A percentile compares a stretch with the other conserved stretches of the same genome.
Evolutionary conservation across 257 asterid genomes (phyloP).

Genomic region (Capsicum rhomboideum): DNA sequence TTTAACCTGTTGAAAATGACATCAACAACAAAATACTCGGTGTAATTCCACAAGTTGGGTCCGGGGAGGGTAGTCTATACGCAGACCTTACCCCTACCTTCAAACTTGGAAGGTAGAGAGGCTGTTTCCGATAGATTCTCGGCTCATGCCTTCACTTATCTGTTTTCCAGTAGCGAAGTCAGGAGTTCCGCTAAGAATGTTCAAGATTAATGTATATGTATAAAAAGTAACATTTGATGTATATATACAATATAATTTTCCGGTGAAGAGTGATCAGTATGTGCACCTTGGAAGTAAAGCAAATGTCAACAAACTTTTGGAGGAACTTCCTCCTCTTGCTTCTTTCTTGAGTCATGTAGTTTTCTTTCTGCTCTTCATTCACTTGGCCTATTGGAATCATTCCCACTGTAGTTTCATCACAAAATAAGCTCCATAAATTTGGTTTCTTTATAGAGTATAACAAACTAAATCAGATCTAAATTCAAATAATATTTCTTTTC

Average conservation of each 20-base stretch:
- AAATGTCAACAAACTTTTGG: conserved; percentile 36
- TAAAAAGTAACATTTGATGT: background rate
- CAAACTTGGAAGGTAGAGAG: no score
- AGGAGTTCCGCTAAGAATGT: background rate
- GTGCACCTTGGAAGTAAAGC: conserved; percentile 45
- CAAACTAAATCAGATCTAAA: background rate
- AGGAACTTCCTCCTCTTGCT: conserved; percentile 47
- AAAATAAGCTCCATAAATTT: background rate
- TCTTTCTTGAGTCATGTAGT: conserved; percentile 36
- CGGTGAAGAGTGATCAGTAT: background rate
- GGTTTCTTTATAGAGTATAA: no score
- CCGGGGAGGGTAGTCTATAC: no score
- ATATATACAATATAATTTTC: background rate
- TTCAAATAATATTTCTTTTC: no score
- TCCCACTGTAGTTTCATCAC: conserved; percentile 55
- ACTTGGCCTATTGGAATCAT: conserved; percentile 49
- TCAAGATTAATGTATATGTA: background rate
- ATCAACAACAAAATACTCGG: background rate
- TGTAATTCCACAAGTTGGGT: no score
- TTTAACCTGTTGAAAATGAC: conserved; percentile 29
- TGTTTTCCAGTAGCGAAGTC: background rate
- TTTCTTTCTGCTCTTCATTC: conserved; percentile 49
- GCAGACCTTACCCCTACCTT: no score
- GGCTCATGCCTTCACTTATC: background rate
- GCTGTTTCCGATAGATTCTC: no score